Conservation (phyloP, 2,329 filamentous ascomycete species). For the Fusarium sp. region DNA sequence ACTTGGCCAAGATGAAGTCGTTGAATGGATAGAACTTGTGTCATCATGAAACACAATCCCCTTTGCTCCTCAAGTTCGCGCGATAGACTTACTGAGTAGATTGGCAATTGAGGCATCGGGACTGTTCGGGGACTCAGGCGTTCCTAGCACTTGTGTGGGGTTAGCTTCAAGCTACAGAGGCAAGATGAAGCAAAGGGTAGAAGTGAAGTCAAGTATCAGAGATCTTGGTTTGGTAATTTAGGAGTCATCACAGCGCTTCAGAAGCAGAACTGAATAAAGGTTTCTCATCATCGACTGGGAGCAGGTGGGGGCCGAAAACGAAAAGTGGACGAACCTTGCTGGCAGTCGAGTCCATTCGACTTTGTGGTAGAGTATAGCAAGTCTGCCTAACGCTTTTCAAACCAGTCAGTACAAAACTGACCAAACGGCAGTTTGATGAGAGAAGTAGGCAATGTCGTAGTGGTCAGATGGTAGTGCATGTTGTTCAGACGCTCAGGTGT, state of each 20-base stretch:
- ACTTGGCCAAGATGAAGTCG: constrained; percentile 75
- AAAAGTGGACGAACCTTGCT: constrained; percentile 25
- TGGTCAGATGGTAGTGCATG: constrained; percentile 83
- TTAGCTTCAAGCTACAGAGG: constrained; percentile 20
- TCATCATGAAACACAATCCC: constrained; percentile 50
- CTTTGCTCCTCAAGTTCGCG: not conserved
- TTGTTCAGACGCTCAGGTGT: constrained; percentile 72
- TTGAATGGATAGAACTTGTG: constrained; percentile 80
- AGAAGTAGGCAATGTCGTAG: not conserved
- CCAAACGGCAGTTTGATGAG: not conserved
- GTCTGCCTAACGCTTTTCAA: not conserved
- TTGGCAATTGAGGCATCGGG: not conserved
- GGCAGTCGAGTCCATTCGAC: not conserved
- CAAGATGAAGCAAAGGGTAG: not conserved
- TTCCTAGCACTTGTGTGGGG: constrained; percentile 4
- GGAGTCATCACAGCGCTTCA: constrained; percentile 75
- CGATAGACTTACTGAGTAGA: constrained; percentile 23
- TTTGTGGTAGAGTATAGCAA: constrained; percentile 1
- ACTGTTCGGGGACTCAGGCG: not conserved
- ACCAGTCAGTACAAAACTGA: constrained; percentile 4
- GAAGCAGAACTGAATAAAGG: constrained; percentile 79
- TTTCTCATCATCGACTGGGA: constrained; percentile 71
- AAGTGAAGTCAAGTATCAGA: constrained; percentile 59
- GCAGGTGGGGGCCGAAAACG: not conserved
- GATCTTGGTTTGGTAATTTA: constrained; percentile 73